Conservation (phyloP, 78 protist species). For the Dictyostelium capitatum region DNA sequence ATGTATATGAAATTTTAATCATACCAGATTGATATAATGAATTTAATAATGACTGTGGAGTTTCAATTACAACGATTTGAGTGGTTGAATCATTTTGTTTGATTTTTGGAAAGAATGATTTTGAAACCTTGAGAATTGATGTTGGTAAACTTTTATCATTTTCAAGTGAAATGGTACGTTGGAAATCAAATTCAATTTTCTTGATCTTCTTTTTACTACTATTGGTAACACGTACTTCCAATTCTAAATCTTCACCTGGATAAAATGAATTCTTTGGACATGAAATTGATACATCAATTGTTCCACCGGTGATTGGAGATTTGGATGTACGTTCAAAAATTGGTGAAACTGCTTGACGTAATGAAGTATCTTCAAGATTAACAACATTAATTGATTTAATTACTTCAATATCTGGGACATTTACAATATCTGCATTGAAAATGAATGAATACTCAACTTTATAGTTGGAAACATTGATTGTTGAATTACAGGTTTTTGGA, state of each 20-base stretch:
- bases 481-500: slow-evolving; percentile 42
- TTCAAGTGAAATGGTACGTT: neutral
- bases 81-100: neutral
- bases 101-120: slow-evolving; percentile 29
- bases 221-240: neutral
- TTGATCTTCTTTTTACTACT: slow-evolving; percentile 44
- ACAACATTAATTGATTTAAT: slow-evolving; percentile 9
- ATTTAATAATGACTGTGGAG: neutral
- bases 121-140: neutral
- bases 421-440: slow-evolving; percentile 50
- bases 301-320: slow-evolving; percentile 47
- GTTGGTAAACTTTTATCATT: neutral
- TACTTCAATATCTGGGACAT: slow-evolving; percentile 6
- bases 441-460: neutral
- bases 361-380: slow-evolving; percentile 38
- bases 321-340: neutral
- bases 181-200: slow-evolving; percentile 9
- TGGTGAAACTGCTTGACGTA: neutral
- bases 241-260: slow-evolving; percentile 64
- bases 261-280: slow-evolving; percentile 15
- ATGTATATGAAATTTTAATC: slow-evolving; percentile 4
- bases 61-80: slow-evolving; percentile 40
- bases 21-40: slow-evolving; percentile 5
- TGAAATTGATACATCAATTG: neutral
- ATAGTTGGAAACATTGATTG: neutral